Evolutionary conservation across 768 basidiomycete genomes (phyloP).

Genomic region (Hygrophoropsis aurantiaca): DNA sequence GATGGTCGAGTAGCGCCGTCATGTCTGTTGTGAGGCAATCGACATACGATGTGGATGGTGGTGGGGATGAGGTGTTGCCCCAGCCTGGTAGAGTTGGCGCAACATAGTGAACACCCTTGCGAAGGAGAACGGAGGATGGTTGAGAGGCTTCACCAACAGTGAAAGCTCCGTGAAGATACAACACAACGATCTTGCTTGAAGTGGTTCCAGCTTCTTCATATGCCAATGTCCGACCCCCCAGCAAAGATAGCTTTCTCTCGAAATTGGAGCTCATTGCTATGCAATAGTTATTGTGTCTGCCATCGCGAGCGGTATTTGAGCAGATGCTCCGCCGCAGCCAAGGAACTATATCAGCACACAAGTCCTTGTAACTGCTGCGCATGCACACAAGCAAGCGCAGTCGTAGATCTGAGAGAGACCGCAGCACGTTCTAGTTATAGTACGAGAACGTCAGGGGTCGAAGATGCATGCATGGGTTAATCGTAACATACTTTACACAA

Average conservation of each 20-base stretch:
- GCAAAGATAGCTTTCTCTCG: slow-evolving; percentile 18
- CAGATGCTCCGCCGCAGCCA: no score
- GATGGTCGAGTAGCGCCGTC: slow-evolving; percentile 46
- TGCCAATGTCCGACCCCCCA: slow-evolving; percentile 47
- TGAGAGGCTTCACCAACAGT: slow-evolving; percentile 43
- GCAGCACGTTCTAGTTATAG: no score
- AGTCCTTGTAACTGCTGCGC: no score
- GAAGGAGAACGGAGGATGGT: slow-evolving; percentile 32
- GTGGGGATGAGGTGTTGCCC: slow-evolving; percentile 50
- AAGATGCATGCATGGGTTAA: no score
- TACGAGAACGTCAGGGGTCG: no score
- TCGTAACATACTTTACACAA: no score
- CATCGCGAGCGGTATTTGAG: no score
- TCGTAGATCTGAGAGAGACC: no score
- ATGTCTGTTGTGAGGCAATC: slow-evolving; percentile 44
- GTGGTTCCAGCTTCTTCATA: slow-evolving; percentile 54
- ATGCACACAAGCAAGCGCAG: no score
- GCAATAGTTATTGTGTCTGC: no score
- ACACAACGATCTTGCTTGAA: slow-evolving; percentile 45
- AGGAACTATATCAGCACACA: no score
- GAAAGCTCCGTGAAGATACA: slow-evolving; percentile 60
- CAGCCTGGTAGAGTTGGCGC: slow-evolving; percentile 59
- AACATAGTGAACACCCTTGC: slow-evolving; percentile 44
- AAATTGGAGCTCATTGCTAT: no score
- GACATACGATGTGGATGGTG: slow-evolving; percentile 34